A percentile compares a stretch with the other conserved stretches of the same genome.
phyloP scores from a whole-genome alignment of 352 stramenopile species.

The Pseudoperonospora humuli region DNA sequence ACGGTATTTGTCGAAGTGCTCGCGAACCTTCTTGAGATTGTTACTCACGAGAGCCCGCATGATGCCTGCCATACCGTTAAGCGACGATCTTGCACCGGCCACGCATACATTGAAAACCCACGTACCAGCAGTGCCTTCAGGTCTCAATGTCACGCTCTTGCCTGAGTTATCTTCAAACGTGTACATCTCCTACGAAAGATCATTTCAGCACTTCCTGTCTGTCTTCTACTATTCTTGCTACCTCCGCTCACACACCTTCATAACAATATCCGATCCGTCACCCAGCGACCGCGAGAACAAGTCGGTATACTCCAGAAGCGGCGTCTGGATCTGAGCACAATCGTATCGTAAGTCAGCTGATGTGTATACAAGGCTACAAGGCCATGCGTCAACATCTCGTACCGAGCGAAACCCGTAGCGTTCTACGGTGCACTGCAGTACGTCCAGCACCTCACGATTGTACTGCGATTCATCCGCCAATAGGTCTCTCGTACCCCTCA shows the following conservation, averaged over 20 bases:
- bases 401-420: slow-evolving; percentile 77
- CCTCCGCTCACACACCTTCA: slow-evolving; percentile 45
- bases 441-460: slow-evolving; percentile 50
- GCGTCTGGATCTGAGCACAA: slow-evolving; percentile 59
- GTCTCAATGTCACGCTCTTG: slow-evolving; percentile 79
- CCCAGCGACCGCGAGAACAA: slow-evolving; percentile 75
- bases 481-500: slow-evolving; percentile 72
- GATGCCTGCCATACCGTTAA: slow-evolving; percentile 40
- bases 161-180: slow-evolving; percentile 84
- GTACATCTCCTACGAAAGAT: slow-evolving; percentile 74
- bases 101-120: no score
- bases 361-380: neutral
- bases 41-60: slow-evolving; percentile 74
- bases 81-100: neutral
- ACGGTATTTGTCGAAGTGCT: no score
- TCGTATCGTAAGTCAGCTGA: neutral
- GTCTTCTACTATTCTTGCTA: neutral
- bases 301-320: slow-evolving; percentile 82
- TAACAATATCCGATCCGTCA: slow-evolving; percentile 82
- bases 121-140: slow-evolving; percentile 74
- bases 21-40: no score
- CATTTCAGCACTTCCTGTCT: neutral
- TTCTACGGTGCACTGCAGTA: slow-evolving; percentile 47
- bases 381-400: neutral
- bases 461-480: slow-evolving; percentile 52